Percentiles rank a stretch among this genome's conserved stretches.
These are phyloP conservation scores for Phytophthora hibernalis DNA, from an alignment of 352 stramenopile genomes.

Conservation along the genomic window DNA sequence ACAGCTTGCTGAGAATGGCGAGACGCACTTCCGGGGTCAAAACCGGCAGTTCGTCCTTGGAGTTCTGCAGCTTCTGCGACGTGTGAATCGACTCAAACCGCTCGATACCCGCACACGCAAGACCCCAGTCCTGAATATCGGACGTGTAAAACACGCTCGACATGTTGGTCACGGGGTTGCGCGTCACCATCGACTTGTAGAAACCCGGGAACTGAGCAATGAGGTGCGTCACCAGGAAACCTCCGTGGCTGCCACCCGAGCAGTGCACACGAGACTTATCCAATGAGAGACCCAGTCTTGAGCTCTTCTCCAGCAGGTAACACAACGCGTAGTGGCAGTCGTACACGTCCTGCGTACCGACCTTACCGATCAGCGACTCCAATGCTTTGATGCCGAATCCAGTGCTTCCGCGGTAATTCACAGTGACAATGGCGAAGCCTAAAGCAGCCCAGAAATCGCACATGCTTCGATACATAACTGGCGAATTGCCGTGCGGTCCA, in stretches of 20 bases:
- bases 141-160: conserved; percentile 92
- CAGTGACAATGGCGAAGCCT: conserved; percentile 91
- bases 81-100: conserved; percentile 90
- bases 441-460: conserved; percentile 92
- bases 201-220: conserved; percentile 95
- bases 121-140: conserved; percentile 97
- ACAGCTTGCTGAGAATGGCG: conserved; percentile 83
- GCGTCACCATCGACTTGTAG: conserved; percentile 91
- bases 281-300: conserved; percentile 51
- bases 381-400: conserved; percentile 93
- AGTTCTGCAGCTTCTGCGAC: conserved; percentile 54
- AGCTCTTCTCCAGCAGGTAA: conserved; percentile 70
- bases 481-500: conserved; percentile 91
- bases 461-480: conserved; percentile 85
- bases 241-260: conserved; percentile 95
- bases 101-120: conserved; percentile 85
- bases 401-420: conserved; percentile 97
- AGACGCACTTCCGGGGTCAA: conserved; percentile 57
- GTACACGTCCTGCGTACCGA: conserved; percentile 93
- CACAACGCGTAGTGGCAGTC: conserved; percentile 91
- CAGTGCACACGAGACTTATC: conserved; percentile 89
- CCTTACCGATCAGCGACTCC: conserved; percentile 90
- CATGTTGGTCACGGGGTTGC: conserved; percentile 96
- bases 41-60: conserved; percentile 34
- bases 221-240: conserved; percentile 94